Evolutionary conservation across 345 rosid genomes (phyloP), one percentile per base, ranked within the genome.

Genomic region (Gossypium stocksii): DNA sequence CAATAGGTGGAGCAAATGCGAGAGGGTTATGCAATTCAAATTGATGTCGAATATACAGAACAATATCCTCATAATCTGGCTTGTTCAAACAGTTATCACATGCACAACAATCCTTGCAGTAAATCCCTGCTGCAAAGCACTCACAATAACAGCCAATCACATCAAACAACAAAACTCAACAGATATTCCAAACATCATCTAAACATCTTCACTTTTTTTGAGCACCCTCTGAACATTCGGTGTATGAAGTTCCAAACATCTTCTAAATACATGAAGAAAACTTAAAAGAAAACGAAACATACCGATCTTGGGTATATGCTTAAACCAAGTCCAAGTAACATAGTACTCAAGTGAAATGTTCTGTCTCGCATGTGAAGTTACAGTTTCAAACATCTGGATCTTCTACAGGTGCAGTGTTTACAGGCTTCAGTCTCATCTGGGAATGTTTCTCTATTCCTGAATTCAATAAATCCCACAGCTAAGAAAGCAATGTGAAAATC

Each of bases 311-410:
- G 12, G 3, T 17, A 16, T 6, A 1, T 5, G 16, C 2, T 16
- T 3, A 54, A 54, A 2, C 9, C 20, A 9, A 52, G 19, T 52
- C 0, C 57, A 2, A 5, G 9, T 52, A 4, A 4, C 2, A 52
- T 52, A 9, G 54, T 51, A 51, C 4, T 51, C 54, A 16, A 15
- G 56, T 49, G 54, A 49, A 14, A 49, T 49, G 53, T 7, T 52
- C n/a, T 15, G n/a, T 34, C 27, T 20, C 13, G 4, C 53, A 71
- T 19, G 65, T 38, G 52, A 2, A 76, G 86, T 84, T 84, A 86
- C 87, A 87, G 84, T 81, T 85, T 82, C 79, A 84, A 68, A 80
- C 91, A 88, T 66, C 68, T 79, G 53, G 88, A 80, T 61, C 72
- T 84, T 76, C 52, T 78, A 54, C 87, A 84, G 10, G 76, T 85